Conservation (phyloP, 345 rosid genomes). For the Ceriops tagal region DNA sequence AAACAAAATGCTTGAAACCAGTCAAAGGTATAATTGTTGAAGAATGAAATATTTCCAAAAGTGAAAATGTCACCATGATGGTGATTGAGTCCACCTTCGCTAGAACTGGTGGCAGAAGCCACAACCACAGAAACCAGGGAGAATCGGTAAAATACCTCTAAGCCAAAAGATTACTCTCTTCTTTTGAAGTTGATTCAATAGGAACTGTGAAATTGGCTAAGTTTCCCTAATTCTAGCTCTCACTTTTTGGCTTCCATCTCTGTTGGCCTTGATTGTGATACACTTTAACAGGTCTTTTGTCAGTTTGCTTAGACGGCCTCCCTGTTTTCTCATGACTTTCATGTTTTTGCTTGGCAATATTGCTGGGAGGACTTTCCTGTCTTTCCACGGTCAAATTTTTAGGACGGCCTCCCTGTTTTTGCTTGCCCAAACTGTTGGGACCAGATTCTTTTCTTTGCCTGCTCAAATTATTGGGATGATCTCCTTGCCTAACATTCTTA, state of each 20-base stretch:
- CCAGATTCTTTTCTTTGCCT: background rate
- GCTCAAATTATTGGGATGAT: background rate
- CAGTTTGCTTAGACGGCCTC: background rate
- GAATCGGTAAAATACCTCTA: background rate
- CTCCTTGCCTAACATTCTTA: slow-evolving; percentile 11
- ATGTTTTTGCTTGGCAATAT: background rate
- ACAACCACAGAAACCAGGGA: too few species aligned
- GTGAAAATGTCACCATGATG: too few species aligned
- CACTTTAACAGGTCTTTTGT: slow-evolving; percentile 19
- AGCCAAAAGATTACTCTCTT: background rate
- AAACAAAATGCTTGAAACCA: too few species aligned
- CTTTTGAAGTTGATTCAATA: too few species aligned
- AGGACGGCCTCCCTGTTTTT: background rate
- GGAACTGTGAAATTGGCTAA: too few species aligned
- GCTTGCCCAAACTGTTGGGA: slow-evolving; percentile 2
- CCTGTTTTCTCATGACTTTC: slow-evolving; percentile 1
- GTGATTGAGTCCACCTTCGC: too few species aligned
- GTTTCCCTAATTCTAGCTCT: slow-evolving; percentile 7
- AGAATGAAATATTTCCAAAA: too few species aligned
- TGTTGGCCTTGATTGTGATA: slow-evolving; percentile 23
- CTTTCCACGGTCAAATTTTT: background rate
- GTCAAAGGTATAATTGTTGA: too few species aligned
- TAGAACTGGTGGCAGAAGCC: too few species aligned
- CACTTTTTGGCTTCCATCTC: slow-evolving; percentile 50
- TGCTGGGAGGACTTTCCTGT: background rate